phyloP scores from a whole-genome alignment of 1,284 basidiomycete species.

The Cutaneotrichosporon sp. region DNA sequence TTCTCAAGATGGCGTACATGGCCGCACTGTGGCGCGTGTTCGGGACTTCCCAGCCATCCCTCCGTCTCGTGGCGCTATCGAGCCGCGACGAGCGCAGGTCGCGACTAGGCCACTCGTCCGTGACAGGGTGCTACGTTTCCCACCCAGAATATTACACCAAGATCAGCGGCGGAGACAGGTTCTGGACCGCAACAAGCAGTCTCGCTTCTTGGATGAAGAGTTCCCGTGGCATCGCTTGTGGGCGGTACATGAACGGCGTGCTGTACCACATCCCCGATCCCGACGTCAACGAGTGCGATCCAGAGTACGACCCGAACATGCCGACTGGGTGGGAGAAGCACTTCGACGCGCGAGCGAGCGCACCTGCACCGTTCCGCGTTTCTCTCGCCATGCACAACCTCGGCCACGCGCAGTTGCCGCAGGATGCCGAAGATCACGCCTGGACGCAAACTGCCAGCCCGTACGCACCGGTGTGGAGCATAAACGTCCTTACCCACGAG shows the following conservation, averaged over 20 bases:
- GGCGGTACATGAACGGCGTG: constrained; percentile 26
- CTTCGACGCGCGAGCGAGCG: constrained; percentile 18
- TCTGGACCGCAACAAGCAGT: constrained; percentile 23
- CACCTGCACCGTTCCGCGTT: constrained; percentile 14
- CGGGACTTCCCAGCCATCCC: neutral
- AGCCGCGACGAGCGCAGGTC: constrained; percentile 27
- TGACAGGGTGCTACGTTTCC: constrained; percentile 35
- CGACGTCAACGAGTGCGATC: neutral
- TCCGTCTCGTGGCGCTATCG: constrained; percentile 4
- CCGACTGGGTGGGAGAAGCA: constrained; percentile 41
- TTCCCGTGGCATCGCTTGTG: constrained; percentile 11
- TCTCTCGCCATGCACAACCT: constrained; percentile 33
- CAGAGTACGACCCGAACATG: constrained; percentile 13
- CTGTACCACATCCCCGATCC: constrained; percentile 34
- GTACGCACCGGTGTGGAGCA: constrained; percentile 19
- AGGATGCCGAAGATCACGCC: constrained; percentile 24
- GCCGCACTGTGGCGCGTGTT: constrained; percentile 29
- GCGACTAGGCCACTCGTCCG: constrained; percentile 21
- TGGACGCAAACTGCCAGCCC: constrained; percentile 33
- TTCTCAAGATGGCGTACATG: constrained; percentile 28
- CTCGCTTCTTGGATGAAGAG: neutral
- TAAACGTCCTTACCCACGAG: constrained; percentile 29
- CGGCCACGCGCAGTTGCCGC: constrained; percentile 24
- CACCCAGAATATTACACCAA: constrained; percentile 12
- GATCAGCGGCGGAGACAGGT: constrained; percentile 11